Percentiles rank a stretch among this genome's conserved stretches.
These are phyloP conservation scores for Candida ficus DNA, from an alignment of 805 yeast species.

Conservation along the genomic window DNA sequence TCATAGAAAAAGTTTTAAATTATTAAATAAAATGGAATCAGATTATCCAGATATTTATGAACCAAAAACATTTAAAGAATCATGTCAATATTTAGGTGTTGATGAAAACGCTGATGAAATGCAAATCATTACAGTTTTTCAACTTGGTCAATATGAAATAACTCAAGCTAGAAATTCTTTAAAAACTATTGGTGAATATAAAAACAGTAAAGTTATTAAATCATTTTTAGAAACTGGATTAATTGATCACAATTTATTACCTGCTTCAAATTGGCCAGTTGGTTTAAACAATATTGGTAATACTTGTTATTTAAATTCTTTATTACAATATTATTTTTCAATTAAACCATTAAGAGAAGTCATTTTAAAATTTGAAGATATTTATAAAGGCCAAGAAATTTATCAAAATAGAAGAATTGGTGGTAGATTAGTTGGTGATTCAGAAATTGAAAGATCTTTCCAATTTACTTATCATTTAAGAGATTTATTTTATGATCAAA, in stretches of 20 bases:
- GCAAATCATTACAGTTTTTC: slow-evolving; percentile 48
- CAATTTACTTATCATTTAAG: slow-evolving; percentile 75
- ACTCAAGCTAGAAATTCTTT: slow-evolving; percentile 54
- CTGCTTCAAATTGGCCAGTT: slow-evolving; percentile 75
- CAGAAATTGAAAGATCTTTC: slow-evolving; percentile 74
- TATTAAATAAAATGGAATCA: slow-evolving; percentile 48
- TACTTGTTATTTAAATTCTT: slow-evolving; percentile 89
- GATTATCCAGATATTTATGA: slow-evolving; percentile 27
- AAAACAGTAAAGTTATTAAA: slow-evolving; percentile 49
- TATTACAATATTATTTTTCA: slow-evolving; percentile 85
- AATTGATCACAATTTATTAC: slow-evolving; percentile 52
- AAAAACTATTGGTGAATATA: slow-evolving; percentile 46
- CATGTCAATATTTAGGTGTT: slow-evolving; percentile 45
- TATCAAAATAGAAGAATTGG: slow-evolving; percentile 66
- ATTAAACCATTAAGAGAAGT: slow-evolving; percentile 73
- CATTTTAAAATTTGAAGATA: slow-evolving; percentile 48
- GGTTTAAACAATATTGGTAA: slow-evolving; percentile 94
- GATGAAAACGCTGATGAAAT: slow-evolving; percentile 51
- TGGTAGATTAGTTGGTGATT: slow-evolving; percentile 74
- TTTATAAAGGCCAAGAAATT: slow-evolving; percentile 28
- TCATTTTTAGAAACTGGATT: slow-evolving; percentile 58
- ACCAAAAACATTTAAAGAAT: slow-evolving; percentile 31
- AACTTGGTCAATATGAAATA: slow-evolving; percentile 44
- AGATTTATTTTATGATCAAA: slow-evolving; percentile 64
- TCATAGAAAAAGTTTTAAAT: slow-evolving; percentile 47